Percentiles rank a stretch among this genome's conserved stretches.
These are phyloP conservation scores for Lenzites betulinus DNA, from an alignment of 768 basidiomycete genomes.

Conservation along the genomic window DNA sequence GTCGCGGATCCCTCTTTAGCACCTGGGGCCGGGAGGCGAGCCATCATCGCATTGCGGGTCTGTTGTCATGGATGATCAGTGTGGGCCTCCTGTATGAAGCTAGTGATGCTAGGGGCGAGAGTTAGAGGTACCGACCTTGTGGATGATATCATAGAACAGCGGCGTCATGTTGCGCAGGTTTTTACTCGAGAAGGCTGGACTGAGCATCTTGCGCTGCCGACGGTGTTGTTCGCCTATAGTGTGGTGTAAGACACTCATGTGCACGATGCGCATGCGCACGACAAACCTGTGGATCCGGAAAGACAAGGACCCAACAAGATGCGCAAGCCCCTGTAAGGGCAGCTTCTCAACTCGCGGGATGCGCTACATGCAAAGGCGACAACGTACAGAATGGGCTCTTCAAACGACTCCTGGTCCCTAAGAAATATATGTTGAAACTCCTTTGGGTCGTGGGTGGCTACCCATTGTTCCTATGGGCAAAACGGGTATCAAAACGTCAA, in stretches of 20 bases:
- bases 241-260: neutral
- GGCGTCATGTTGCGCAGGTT: constrained; percentile 49
- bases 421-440: constrained; percentile 48
- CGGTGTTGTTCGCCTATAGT: constrained; percentile 44
- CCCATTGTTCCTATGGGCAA: constrained; percentile 30
- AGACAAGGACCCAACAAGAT: constrained; percentile 15
- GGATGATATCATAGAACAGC: constrained; percentile 45
- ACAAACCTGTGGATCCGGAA: constrained; percentile 11
- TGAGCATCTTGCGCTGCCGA: constrained; percentile 50
- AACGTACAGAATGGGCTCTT: constrained; percentile 17
- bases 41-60: constrained; percentile 20
- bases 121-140: constrained; percentile 38
- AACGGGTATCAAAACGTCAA: neutral
- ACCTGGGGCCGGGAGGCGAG: neutral
- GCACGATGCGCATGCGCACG: neutral
- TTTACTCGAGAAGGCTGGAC: constrained; percentile 47
- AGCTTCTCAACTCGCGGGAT: neutral
- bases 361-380: neutral
- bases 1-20: neutral
- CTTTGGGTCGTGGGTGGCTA: constrained; percentile 46
- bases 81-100: neutral
- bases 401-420: constrained; percentile 37
- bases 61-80: constrained; percentile 10
- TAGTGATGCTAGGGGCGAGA: too few relatives aligned
- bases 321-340: constrained; percentile 3